Base-by-base conservation (phyloP, 139 green algal genomes). In the Chlamydomonas schloesseri region DNA sequence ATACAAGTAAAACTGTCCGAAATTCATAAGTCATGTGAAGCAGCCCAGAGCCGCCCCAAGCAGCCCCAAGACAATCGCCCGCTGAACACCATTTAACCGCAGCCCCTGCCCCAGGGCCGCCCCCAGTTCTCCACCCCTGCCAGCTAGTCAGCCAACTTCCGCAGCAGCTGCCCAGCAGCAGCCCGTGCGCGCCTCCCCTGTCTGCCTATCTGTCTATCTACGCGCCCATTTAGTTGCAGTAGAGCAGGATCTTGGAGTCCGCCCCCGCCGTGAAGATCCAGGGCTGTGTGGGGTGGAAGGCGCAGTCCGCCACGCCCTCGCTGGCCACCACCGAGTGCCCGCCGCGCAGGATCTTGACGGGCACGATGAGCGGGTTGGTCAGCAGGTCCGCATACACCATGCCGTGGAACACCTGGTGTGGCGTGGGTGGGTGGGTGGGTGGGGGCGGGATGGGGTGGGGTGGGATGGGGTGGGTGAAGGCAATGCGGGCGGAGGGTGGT, bases 341-440 rank as follows among this genome's bases (percentile, higher is more conserved):
- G 11, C 90, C 90, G 1, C 84, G 76, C 76, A 96, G 86, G 26
- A 96, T 91, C 78, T 96, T 95, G 65, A 98, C 92, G 3, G 97
- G 97, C 46, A 99, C 98, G 69, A 99, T 98, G 42, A 99, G 92
- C 11, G 97, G 96, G 90, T 99, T 99, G 50, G 95, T 98, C 88
- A 99, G 88, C 57, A 99, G 90, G 87, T 99, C 97, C 29, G 92
- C 75, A 88, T 98, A 99, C 5, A 99, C 97, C 92, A 97, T 98
- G 60, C 97, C 97, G 87, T 99, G 97, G 88, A 98, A 98, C 21
- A 99, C 94, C 73, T 99, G 97, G 10, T n/a, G n/a, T n/a, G n/a
- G n/a, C n/a, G n/a, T n/a, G n/a, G n/a, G n/a, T n/a, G n/a, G n/a
- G n/a, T n/a, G n/a, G n/a, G n/a, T n/a, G n/a, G n/a, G n/a, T n/a